Percentiles rank a stretch among this genome's conserved stretches.
Conservation (phyloP, 345 rosid species). For the Citrus australasica region DNA sequence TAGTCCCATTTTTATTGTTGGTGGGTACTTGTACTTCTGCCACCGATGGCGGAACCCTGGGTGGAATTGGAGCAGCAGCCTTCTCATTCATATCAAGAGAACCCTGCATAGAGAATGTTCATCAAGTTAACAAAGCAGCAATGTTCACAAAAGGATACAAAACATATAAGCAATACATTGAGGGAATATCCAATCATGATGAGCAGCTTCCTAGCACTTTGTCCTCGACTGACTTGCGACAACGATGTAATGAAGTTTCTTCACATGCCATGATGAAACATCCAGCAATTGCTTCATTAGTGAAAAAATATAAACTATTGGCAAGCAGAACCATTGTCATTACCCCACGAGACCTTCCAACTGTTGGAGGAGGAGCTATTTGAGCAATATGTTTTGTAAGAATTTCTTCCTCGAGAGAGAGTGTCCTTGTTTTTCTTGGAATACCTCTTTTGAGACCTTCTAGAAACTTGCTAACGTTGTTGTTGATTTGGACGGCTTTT, state of each 20-base stretch:
- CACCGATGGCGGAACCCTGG: background rate
- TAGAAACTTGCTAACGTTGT: constrained; percentile 16
- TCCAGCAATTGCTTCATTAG: background rate
- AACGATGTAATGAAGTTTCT: background rate
- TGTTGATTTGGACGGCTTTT: constrained; percentile 9
- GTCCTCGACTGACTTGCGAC: background rate
- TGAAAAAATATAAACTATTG: background rate
- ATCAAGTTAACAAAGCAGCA: background rate
- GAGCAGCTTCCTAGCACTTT: background rate
- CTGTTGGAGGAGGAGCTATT: constrained; percentile 32
- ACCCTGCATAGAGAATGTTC: constrained; percentile 24
- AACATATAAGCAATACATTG: background rate
- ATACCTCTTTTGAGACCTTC: constrained; percentile 26
- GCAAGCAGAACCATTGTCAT: background rate
- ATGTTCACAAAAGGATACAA: no score
- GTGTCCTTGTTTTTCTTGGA: constrained; percentile 39
- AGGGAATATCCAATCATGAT: background rate
- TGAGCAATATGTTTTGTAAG: constrained; percentile 39
- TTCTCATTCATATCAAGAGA: constrained; percentile 50
- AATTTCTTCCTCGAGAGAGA: constrained; percentile 66
- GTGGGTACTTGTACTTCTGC: constrained; percentile 4
- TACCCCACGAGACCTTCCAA: constrained; percentile 48
- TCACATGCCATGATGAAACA: background rate
- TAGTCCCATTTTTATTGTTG: constrained; percentile 1
- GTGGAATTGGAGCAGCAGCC: constrained; percentile 17